These are phyloP conservation scores for Heritiera littoralis DNA, from an alignment of 345 rosid species.

Conservation along the genomic window DNA sequence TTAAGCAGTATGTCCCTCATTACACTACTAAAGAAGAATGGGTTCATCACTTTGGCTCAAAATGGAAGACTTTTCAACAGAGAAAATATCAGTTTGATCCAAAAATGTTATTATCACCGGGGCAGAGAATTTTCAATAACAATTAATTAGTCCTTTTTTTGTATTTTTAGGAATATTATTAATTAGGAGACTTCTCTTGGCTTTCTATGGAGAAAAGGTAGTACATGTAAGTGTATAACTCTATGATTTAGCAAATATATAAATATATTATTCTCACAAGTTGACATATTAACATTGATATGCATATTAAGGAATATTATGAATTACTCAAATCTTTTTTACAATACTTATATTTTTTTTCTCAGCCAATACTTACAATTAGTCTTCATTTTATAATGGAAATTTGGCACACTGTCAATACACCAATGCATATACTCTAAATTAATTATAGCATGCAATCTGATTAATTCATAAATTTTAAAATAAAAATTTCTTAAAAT, in stretches of 20 bases:
- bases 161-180: neutral
- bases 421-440: too few species aligned
- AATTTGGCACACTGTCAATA: too few species aligned
- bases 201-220: neutral
- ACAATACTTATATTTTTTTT: too few species aligned
- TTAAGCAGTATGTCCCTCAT: conserved; percentile 73
- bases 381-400: neutral
- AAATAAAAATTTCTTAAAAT: too few species aligned
- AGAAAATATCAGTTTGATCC: conserved; percentile 81
- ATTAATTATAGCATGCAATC: too few species aligned
- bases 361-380: neutral
- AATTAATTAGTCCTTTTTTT: neutral
- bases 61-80: conserved; percentile 57
- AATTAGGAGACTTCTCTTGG: neutral
- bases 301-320: neutral
- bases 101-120: conserved; percentile 70
- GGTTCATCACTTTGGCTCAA: conserved; percentile 74
- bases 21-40: conserved; percentile 52
- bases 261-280: neutral
- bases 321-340: neutral
- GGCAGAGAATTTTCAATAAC: conserved; percentile 71
- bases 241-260: conserved; percentile 1
- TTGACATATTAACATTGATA: neutral
- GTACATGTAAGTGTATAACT: neutral
- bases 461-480: too few species aligned